Evolutionary conservation across 805 yeast species (phyloP).

Genomic region (Saccharomycopsis sp.): DNA sequence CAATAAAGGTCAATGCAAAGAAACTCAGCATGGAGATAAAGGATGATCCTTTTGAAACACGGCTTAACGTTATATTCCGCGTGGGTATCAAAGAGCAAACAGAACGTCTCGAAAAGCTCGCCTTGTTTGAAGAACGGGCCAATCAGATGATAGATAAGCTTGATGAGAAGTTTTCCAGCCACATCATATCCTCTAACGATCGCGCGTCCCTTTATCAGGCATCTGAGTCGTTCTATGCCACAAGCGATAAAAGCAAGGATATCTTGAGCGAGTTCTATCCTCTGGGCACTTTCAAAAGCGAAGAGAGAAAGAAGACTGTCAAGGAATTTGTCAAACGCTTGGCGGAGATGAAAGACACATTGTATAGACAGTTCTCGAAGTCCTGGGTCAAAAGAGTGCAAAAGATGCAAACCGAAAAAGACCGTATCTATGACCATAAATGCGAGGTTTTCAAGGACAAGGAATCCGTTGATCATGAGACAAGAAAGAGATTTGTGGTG

Average conservation of each 20-base stretch:
- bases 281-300: neutral
- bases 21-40: slow-evolving; percentile 44
- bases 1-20: slow-evolving; percentile 35
- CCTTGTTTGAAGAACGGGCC: slow-evolving; percentile 23
- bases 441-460: neutral
- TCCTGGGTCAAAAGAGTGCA: slow-evolving; percentile 34
- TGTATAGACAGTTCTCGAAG: slow-evolving; percentile 33
- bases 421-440: neutral
- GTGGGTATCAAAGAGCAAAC: slow-evolving; percentile 54
- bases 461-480: neutral
- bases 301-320: slow-evolving; percentile 7
- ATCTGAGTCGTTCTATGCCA: neutral
- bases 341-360: slow-evolving; percentile 24
- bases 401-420: slow-evolving; percentile 22
- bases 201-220: neutral
- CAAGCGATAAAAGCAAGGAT: neutral
- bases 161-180: neutral
- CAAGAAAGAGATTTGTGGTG: neutral
- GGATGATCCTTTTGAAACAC: slow-evolving; percentile 61
- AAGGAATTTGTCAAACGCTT: slow-evolving; percentile 23
- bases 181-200: neutral
- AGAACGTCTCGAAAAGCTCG: slow-evolving; percentile 37
- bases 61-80: slow-evolving; percentile 49
- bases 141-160: slow-evolving; percentile 13
- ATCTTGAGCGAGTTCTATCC: neutral